Percentiles rank a stretch among this genome's conserved stretches.
Evolutionary conservation across 225 moss, liverwort and hornwort species (phyloP).

Genomic region (Polytrichum commune): DNA sequence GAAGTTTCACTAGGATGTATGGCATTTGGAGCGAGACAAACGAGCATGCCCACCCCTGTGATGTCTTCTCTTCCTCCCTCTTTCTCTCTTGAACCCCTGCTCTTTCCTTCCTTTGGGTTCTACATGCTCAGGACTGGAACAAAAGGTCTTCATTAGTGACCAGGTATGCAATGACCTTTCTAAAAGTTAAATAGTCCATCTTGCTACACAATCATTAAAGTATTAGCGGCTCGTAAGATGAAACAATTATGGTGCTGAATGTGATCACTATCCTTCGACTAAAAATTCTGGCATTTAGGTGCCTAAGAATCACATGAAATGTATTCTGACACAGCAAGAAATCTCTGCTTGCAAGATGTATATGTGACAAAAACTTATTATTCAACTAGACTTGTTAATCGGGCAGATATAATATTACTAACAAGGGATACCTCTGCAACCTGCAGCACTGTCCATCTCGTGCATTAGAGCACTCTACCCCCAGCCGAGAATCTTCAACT

Average conservation of each 20-base stretch:
- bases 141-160: neutral
- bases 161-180: neutral
- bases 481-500: neutral
- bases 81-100: constrained; percentile 1
- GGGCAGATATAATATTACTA: neutral
- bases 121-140: neutral
- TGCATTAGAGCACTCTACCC: neutral
- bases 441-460: constrained; percentile 3
- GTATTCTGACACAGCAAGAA: neutral
- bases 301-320: neutral
- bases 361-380: neutral
- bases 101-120: constrained; percentile 1
- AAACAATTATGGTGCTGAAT: neutral
- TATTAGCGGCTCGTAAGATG: neutral
- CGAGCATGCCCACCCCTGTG: neutral
- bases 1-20: neutral
- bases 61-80: constrained; percentile 1
- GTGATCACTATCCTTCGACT: neutral
- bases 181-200: no score
- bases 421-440: constrained; percentile 1
- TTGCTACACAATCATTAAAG: no score
- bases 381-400: neutral
- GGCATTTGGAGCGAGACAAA: neutral
- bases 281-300: neutral
- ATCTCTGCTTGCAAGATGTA: neutral